Base-by-base conservation (phyloP, 2,329 filamentous ascomycete species). In the Phialophora verrucosa region DNA sequence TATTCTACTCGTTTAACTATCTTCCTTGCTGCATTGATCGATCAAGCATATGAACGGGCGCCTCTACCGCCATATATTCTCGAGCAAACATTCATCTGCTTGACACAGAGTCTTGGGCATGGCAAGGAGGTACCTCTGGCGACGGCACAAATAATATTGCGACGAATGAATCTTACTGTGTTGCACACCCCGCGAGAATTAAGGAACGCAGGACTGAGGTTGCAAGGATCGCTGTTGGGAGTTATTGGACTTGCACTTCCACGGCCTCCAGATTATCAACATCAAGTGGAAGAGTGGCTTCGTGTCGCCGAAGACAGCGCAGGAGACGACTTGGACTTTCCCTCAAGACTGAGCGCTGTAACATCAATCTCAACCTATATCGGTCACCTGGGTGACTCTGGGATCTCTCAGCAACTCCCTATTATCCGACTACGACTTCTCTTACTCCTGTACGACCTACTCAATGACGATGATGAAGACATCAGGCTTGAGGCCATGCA, bases 391-490 rank as follows among this genome's bases (percentile, higher is more conserved):
- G 5, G 49, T 27, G 31, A n/a, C 8, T 25, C 17, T 57, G 44
- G n/a, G 3, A 7, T 93, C 29, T 87, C 17, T 75, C 50, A 73
- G 71, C 51, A 53, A 69, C 72, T 8, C 59, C 70, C 5, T 62
- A 69, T 8, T 61, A 62, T 60, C 66, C 62, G 47, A 73, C 74
- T 56, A 55, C 72, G 47, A 71, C 67, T 68, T 62, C 68, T 66
- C 73, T 66, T 67, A 69, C 82, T 89, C 3, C 80, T 94, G 1
- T 93, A 95, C 77, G 89, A 92, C 74, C 83, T 88, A 54, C 83
- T 96, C 4, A 91, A 91, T 74, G 95, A 98, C 75, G 94, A 98
- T 75, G 94, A 98, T 74, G 92, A 97, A 68, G 93, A 97, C 64
- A 86, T 97, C 69, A 87, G 94, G 53, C 85, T 89, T 38, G 76